Conservation (phyloP, 2,329 filamentous ascomycete genomes). For the Arthrobotrys musiformis region DNA sequence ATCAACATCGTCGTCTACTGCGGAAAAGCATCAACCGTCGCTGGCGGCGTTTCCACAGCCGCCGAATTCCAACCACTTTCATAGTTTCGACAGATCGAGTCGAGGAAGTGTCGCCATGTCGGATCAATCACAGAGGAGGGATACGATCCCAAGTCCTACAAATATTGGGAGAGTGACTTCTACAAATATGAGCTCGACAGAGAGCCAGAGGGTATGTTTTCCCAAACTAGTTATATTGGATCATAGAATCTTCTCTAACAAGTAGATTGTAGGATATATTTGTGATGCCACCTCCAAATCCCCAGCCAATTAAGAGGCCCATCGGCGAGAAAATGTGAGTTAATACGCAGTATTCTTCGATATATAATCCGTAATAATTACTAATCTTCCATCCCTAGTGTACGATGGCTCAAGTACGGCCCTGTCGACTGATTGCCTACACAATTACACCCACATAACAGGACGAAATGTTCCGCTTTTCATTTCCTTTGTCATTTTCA, state of each 20-base stretch:
- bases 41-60: slow-evolving; percentile 25
- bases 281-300: slow-evolving; percentile 40
- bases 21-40: slow-evolving; percentile 9
- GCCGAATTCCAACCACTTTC: slow-evolving; percentile 20
- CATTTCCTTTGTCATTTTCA: slow-evolving; percentile 17
- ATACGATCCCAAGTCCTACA: slow-evolving; percentile 36
- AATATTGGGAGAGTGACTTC: slow-evolving; percentile 49
- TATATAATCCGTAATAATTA: not conserved
- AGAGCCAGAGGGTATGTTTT: slow-evolving; percentile 38
- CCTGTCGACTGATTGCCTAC: slow-evolving; percentile 32
- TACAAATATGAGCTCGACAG: slow-evolving; percentile 43
- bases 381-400: slow-evolving; percentile 4
- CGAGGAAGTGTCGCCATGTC: slow-evolving; percentile 48
- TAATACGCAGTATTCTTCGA: not conserved
- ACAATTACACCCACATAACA: not conserved
- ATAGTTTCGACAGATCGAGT: slow-evolving; percentile 48
- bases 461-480: not conserved
- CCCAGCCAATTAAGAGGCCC: slow-evolving; percentile 35
- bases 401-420: slow-evolving; percentile 51
- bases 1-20: slow-evolving; percentile 9
- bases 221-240: not conserved
- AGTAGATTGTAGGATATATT: slow-evolving; percentile 32
- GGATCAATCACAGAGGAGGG: slow-evolving; percentile 39
- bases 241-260: slow-evolving; percentile 11
- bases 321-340: slow-evolving; percentile 53